Evolutionary conservation across 148 eudicot species (phyloP).

Genomic region (Rhododendron williamsianum): DNA sequence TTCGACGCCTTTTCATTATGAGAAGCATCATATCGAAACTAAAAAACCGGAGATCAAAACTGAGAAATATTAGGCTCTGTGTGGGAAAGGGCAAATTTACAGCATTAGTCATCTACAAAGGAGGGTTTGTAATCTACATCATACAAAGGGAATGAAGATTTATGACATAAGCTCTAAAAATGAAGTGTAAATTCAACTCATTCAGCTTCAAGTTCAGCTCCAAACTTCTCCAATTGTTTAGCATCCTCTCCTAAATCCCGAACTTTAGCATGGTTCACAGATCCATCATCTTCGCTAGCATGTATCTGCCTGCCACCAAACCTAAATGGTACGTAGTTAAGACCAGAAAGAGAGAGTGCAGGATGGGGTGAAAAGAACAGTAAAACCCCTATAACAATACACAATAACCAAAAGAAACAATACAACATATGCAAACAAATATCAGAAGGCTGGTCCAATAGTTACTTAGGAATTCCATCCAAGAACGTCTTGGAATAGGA

Average conservation of each 20-base stretch:
- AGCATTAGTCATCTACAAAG: constrained; percentile 1
- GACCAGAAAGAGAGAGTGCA: not conserved
- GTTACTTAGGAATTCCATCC: not conserved
- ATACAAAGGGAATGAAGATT: not conserved
- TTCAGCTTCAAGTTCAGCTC: constrained; percentile 85
- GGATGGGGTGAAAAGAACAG: not conserved
- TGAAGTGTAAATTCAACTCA: constrained; percentile 9
- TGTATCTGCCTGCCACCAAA: constrained; percentile 79
- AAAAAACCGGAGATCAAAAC: not conserved
- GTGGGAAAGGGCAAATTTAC: not conserved
- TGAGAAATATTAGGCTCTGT: not conserved
- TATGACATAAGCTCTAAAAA: too few relatives aligned
- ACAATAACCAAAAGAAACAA: not conserved
- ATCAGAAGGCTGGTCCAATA: not conserved
- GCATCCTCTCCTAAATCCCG: constrained; percentile 69
- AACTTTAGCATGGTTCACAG: constrained; percentile 62
- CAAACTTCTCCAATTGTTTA: constrained; percentile 68
- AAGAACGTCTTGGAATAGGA: constrained; percentile 2
- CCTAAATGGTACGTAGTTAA: constrained; percentile 31
- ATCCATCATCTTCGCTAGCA: constrained; percentile 82
- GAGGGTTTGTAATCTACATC: not conserved
- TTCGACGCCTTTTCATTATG: not conserved
- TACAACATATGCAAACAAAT: not conserved
- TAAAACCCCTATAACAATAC: not conserved
- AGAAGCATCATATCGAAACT: not conserved